Evolutionary conservation across 805 yeast genomes (phyloP), one percentile per base, ranked within the genome.

Genomic region (Ogataea sp.): DNA sequence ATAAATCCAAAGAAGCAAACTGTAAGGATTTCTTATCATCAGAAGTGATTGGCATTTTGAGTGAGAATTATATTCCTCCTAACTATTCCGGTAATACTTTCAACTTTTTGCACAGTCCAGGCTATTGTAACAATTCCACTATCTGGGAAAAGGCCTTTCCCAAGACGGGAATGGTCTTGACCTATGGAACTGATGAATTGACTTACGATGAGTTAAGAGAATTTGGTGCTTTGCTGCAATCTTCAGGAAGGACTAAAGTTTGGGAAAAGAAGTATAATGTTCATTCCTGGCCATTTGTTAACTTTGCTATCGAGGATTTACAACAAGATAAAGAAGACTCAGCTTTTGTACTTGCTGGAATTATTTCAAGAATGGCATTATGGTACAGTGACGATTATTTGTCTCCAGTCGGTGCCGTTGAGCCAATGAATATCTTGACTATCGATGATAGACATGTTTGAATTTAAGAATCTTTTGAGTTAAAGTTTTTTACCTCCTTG

Each of bases 231-330:
- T 36, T 42, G 11, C 46, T 66, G 32, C 40, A 48, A 16, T 36
- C 43, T 16, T 49, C 51, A 18, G 62, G 67, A 4, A 35, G 37
- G 15, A 52, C 68, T 10, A 60, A 61, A 36, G 47, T 63, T 13
- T 61, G 62, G 42, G 50, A 53, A 16, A 61, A 57, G 31, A 49
- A 47, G 3, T 55, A 59, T 24, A 64, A 59, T 39, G 49, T 67
- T 2, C 79, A 73, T 43, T 61, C 70, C 16, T 73, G 78, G 78
- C 77, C 75, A 8, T 51, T 73, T 23, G 42, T 67, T 5, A 52
- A 57, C 3, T 64, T 65, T 38, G 56, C 56, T 34, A 52, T 70
- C 6, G 77, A 71, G 36, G 61, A 68, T 34, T 52, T 58, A 4
- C 60, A 63, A 33, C 68, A 64, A 21, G 70, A 64, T 38, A 64